phyloP scores from a whole-genome alignment of 257 asterid species.

The Leptodermis oblonga region DNA sequence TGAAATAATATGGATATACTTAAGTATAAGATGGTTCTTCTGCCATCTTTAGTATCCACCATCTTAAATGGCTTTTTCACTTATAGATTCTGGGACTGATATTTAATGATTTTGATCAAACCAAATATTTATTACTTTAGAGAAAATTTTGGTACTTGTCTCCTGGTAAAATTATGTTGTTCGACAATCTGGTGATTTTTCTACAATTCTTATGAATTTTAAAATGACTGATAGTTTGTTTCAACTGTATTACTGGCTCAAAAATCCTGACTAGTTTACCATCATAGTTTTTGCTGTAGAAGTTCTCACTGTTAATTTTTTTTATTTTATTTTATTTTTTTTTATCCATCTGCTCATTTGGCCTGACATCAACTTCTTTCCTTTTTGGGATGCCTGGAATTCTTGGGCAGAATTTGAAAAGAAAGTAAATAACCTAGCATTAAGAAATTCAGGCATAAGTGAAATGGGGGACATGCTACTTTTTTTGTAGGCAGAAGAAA shows the following conservation, averaged over 20 bases:
- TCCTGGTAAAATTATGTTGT: background rate
- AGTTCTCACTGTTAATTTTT: background rate
- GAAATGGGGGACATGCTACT: background rate
- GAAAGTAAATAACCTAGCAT: background rate
- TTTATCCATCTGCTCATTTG: background rate
- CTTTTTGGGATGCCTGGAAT: background rate
- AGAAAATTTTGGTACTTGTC: background rate
- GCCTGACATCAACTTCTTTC: background rate
- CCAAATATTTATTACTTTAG: background rate
- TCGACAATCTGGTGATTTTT: background rate
- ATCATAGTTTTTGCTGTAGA: background rate
- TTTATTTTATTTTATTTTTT: background rate
- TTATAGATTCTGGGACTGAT: background rate
- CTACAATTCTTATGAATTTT: background rate
- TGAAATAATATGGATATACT: background rate
- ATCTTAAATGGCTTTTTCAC: background rate
- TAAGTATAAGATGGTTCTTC: background rate
- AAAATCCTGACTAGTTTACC: background rate
- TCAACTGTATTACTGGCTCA: background rate
- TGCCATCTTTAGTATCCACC: background rate
- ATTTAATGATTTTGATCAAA: background rate
- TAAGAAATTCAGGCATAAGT: background rate
- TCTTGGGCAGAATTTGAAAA: background rate
- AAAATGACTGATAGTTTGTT: background rate
- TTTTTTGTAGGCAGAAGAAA: no score